Evolutionary conservation across 2,329 filamentous ascomycete species (phyloP).

Genomic region (Trichophyton verrucosum): DNA sequence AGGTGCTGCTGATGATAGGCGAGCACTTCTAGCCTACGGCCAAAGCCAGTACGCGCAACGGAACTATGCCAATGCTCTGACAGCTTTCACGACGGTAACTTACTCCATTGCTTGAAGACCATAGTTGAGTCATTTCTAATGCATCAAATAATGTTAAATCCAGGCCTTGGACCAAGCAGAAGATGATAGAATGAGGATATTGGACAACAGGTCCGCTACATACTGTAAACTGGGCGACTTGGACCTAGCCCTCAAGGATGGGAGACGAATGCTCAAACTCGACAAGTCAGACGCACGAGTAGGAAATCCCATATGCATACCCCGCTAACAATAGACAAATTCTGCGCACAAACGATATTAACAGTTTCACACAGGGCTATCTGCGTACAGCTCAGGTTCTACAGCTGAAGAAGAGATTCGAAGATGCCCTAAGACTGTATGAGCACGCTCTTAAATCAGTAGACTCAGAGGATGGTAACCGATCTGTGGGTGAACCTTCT

Average conservation of each 20-base stretch:
- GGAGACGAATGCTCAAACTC: slow-evolving; percentile 43
- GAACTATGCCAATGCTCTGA: slow-evolving; percentile 33
- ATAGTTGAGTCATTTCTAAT: background rate
- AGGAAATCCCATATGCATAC: slow-evolving; percentile 5
- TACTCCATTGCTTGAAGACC: background rate
- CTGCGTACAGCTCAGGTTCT: slow-evolving; percentile 41
- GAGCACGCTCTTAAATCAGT: slow-evolving; percentile 45
- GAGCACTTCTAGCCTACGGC: slow-evolving; percentile 27
- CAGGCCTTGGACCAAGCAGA: slow-evolving; percentile 29
- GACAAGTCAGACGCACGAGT: slow-evolving; percentile 41
- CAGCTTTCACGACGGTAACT: slow-evolving; percentile 30
- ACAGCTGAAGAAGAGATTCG: slow-evolving; percentile 36
- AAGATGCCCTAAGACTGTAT: slow-evolving; percentile 46
- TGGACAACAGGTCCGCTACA: slow-evolving; percentile 45
- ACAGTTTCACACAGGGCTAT: slow-evolving; percentile 34
- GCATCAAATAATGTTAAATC: background rate
- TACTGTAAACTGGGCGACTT: slow-evolving; percentile 42
- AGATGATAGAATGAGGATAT: slow-evolving; percentile 28
- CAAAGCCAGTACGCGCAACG: slow-evolving; percentile 33
- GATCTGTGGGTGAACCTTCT: slow-evolving; percentile 16
- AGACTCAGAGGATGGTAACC: slow-evolving; percentile 26
- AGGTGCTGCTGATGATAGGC: background rate
- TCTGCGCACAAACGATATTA: background rate
- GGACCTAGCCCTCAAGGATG: slow-evolving; percentile 43
- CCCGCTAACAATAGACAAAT: background rate